These are phyloP conservation scores for Corylus heterophylla DNA, from an alignment of 306 rosid species.

Conservation along the genomic window DNA sequence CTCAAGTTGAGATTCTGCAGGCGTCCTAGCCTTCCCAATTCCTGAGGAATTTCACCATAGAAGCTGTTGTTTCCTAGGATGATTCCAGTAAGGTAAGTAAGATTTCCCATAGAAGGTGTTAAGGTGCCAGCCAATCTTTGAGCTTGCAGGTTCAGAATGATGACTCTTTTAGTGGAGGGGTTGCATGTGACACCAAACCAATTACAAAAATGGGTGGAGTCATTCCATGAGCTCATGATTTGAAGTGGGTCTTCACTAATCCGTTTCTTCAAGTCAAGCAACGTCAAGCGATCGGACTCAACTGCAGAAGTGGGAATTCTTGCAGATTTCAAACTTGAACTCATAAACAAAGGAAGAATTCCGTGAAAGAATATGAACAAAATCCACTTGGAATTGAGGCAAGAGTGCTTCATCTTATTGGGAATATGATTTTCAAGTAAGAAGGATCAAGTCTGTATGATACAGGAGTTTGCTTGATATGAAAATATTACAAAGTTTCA, in stretches of 20 bases:
- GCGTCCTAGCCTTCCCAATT: slow-evolving; percentile 28
- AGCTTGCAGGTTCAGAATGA: slow-evolving; percentile 19
- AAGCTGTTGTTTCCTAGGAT: slow-evolving; percentile 24
- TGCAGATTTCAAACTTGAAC: slow-evolving; percentile 5
- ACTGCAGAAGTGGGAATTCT: neutral
- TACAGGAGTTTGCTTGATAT: too few relatives aligned
- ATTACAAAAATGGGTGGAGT: slow-evolving; percentile 38
- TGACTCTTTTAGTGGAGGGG: slow-evolving; percentile 23
- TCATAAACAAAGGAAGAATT: slow-evolving; percentile 17
- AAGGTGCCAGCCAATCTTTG: slow-evolving; percentile 26
- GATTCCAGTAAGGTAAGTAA: slow-evolving; percentile 33
- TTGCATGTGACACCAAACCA: slow-evolving; percentile 47
- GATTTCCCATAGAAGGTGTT: slow-evolving; percentile 44
- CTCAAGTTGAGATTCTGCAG: slow-evolving; percentile 31
- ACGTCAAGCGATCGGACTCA: slow-evolving; percentile 31
- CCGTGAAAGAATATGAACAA: neutral
- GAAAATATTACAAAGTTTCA: too few relatives aligned
- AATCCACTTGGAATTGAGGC: neutral
- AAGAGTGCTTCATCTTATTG: neutral
- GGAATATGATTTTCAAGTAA: too few relatives aligned
- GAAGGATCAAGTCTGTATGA: too few relatives aligned
- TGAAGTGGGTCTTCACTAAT: slow-evolving; percentile 35
- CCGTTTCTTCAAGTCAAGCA: slow-evolving; percentile 36
- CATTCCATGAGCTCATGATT: slow-evolving; percentile 45
- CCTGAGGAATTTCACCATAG: slow-evolving; percentile 36